These are phyloP conservation scores for Trametes polyzona DNA, from an alignment of 1,284 basidiomycete species.

Conservation along the genomic window DNA sequence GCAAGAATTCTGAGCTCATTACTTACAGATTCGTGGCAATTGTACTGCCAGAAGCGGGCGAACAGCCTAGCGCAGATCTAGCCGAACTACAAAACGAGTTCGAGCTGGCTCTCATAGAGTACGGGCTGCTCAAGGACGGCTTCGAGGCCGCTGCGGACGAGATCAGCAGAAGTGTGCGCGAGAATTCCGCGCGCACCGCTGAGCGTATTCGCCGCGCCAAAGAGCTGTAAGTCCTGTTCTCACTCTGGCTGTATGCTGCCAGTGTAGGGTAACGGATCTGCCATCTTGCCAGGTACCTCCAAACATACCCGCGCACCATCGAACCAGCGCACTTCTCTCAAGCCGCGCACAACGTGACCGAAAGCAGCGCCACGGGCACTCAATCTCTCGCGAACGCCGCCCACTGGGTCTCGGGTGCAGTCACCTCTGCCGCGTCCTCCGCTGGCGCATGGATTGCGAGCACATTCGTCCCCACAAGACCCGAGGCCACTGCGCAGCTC, in stretches of 20 bases:
- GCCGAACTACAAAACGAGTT: conserved; percentile 26
- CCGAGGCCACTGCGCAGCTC: conserved; percentile 21
- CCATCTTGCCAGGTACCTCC: conserved; percentile 19
- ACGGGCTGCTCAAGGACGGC: conserved; percentile 35
- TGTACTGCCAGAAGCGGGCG: conserved; percentile 21
- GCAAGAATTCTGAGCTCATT: neutral
- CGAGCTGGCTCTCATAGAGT: conserved; percentile 29
- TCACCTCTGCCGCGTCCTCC: conserved; percentile 27
- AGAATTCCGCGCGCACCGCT: conserved; percentile 24
- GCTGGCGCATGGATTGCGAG: conserved; percentile 32
- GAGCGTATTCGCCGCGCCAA: conserved; percentile 22
- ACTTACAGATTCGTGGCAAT: conserved; percentile 27
- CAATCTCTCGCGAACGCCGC: conserved; percentile 27
- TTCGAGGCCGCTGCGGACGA: conserved; percentile 35
- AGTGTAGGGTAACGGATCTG: too few species aligned
- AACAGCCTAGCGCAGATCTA: conserved; percentile 6
- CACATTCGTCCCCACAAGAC: conserved; percentile 24
- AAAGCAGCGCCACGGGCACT: conserved; percentile 22
- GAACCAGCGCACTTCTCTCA: conserved; percentile 22
- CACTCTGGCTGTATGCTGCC: too few species aligned
- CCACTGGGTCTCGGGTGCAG: conserved; percentile 20
- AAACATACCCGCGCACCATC: conserved; percentile 24
- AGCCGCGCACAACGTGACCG: conserved; percentile 16
- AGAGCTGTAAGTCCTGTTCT: conserved; percentile 14
- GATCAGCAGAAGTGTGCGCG: conserved; percentile 29